A percentile compares a stretch with the other conserved stretches of the same genome.
These are phyloP conservation scores for Neurospora hispaniola DNA, from an alignment of 495 filamentous ascomycete species.

Conservation along the genomic window DNA sequence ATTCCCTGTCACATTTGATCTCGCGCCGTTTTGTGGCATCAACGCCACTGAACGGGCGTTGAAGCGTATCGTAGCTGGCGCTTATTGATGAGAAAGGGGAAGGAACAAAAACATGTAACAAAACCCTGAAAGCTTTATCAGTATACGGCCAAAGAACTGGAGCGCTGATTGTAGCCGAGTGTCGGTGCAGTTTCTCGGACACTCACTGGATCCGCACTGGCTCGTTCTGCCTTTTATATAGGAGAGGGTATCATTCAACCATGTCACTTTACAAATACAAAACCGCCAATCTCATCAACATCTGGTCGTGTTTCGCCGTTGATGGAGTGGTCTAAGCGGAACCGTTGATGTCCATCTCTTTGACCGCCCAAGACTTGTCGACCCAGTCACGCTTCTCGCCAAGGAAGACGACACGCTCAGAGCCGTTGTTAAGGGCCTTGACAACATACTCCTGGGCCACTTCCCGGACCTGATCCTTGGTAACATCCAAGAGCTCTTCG, in stretches of 20 bases:
- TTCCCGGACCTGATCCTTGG: slow-evolving; percentile 63
- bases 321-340: slow-evolving; percentile 12
- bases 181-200: not conserved
- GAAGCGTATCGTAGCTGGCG: slow-evolving; percentile 44
- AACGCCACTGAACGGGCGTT: slow-evolving; percentile 33
- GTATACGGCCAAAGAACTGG: not conserved
- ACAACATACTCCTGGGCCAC: slow-evolving; percentile 77
- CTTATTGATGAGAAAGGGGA: slow-evolving; percentile 5
- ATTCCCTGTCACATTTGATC: slow-evolving; percentile 25
- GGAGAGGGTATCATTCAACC: slow-evolving; percentile 36
- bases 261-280: slow-evolving; percentile 21
- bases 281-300: not conserved
- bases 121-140: not conserved
- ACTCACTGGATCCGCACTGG: not conserved
- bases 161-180: not conserved
- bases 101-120: not conserved
- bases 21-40: slow-evolving; percentile 40
- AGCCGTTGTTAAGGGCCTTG: slow-evolving; percentile 44
- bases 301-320: not conserved
- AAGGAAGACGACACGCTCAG: slow-evolving; percentile 56
- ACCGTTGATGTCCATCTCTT: slow-evolving; percentile 40
- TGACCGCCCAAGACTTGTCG: slow-evolving; percentile 39
- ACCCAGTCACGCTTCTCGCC: slow-evolving; percentile 80
- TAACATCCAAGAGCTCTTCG: slow-evolving; percentile 81
- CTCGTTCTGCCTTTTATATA: slow-evolving; percentile 2